Evolutionary conservation across 169 alveolate species (phyloP).

Genomic region (Plasmodium billcollinsi): DNA sequence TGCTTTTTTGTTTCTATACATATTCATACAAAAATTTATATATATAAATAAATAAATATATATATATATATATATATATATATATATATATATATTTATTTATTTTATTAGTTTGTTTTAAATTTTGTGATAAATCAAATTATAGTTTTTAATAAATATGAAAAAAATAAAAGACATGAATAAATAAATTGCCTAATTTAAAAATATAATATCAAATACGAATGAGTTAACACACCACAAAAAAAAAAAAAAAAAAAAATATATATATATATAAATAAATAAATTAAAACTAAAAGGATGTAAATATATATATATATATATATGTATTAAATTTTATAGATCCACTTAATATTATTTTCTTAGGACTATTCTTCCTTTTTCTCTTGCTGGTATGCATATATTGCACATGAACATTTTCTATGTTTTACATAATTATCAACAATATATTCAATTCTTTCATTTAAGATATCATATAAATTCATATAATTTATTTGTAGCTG

Average conservation of each 20-base stretch:
- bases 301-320: not conserved
- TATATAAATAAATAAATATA: no score
- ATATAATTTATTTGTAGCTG: conserved; percentile 40
- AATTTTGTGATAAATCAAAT: no score
- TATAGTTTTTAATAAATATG: not conserved
- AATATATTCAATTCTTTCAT: conserved; percentile 52
- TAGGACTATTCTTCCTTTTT: conserved; percentile 7
- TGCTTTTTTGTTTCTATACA: no score
- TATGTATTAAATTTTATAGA: not conserved
- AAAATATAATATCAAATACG: not conserved
- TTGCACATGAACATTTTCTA: conserved; percentile 74
- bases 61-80: no score
- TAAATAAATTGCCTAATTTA: no score
- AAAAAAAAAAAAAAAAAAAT: not conserved
- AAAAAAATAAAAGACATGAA: not conserved
- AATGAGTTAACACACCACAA: not conserved
- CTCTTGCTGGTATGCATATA: conserved; percentile 69
- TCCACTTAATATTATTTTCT: no score
- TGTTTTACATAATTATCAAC: conserved; percentile 50
- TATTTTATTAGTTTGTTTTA: no score
- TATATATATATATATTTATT: no score
- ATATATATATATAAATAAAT: not conserved
- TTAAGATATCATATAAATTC: conserved; percentile 50
- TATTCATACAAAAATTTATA: no score
- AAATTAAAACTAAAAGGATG: not conserved